Evolutionary conservation across 441 rosid genomes (phyloP), one percentile per base, ranked within the genome.

Genomic region (Francoa sonchifolia): DNA sequence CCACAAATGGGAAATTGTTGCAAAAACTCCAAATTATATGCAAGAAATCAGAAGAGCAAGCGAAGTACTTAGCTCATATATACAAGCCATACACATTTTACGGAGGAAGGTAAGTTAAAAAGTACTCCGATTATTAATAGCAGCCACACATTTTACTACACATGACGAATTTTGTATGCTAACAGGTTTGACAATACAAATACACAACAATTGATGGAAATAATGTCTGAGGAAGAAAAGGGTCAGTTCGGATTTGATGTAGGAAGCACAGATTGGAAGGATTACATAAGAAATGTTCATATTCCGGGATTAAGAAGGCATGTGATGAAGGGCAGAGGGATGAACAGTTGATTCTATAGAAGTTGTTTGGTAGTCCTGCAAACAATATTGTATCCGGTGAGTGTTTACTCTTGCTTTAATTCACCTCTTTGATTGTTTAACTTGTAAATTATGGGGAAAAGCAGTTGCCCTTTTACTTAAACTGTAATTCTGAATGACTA

Each of bases 71-170:
- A 59, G 95, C 96, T 3, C 68, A 60, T 48, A 71, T 82, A 22
- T 85, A 85, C 10, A 78, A 79, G 66, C 98, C 96, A 13, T 90
- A 85, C 62, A 65, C 96, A 38, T 85, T 85, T 47, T 82, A 90
- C 47, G 72, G 75, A 18, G 96, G 98, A 70, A 75, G 94, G 94
- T 79, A 35, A 57, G 57, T 18, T 5, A 8, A 2, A 8, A 12
- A 4, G 21, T 13, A 3, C 4, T 13, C 19, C 38, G 33, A 19
- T 20, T 8, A 0, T 33, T 10, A n/a, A n/a, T n/a, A n/a, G n/a
- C n/a, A n/a, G n/a, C n/a, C n/a, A n/a, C n/a, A n/a, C n/a, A n/a
- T n/a, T n/a, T n/a, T n/a, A n/a, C n/a, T n/a, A n/a, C n/a, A n/a
- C n/a, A n/a, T n/a, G n/a, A 18, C 39, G 8, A 10, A 6, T 5